Base-by-base conservation (phyloP, 23 red algal genomes). In the Gracilaria domingensis region DNA sequence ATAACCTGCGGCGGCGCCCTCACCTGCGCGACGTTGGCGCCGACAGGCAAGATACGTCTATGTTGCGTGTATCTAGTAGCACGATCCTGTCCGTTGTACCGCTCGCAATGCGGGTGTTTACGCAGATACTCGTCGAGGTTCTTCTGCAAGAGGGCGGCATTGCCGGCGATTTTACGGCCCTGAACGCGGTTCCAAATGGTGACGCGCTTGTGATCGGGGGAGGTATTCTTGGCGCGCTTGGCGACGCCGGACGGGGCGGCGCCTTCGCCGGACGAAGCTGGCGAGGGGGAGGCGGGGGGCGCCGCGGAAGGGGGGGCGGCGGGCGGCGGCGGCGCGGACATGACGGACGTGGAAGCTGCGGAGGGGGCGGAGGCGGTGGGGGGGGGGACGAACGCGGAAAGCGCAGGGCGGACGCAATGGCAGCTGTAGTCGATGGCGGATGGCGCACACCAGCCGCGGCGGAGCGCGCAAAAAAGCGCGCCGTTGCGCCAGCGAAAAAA, bases 161-260 rank as follows among this genome's bases (percentile, higher is more conserved):
- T 93, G 44, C 95, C 95, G 57, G 95, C 95, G 81, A 97, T 97
- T 79, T 97, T 97, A 39, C 95, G 84, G 29, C 89, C 88, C 48
- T 97, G 89, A 20, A 83, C 57, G 60, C 95, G 90, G 86, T 97
- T 97, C 95, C 95, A 97, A 14, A 97, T 97, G 82, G 95, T 91
- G 42, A 97, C 84, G 82, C 91, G 95, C 45, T 89, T 86, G 28
- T 87, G 64, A 28, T 88, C 84, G 84, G 92, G 83, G n/a, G 72
- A 37, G 1, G 39, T 25, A 9, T 7, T 33, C 72, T 74, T 74
- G n/a, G n/a, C n/a, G 14, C n/a, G 28, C 30, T 23, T 23, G 72
- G 72, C 26, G 21, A n/a, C 24, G 40, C 35, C 56, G 82, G 54
- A 7, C 39, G 20, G 42, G 44, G 37, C 44, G 53, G 33, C 58